Conservation (phyloP, 78 protist species). For the Capsaspora owczarzaki region DNA sequence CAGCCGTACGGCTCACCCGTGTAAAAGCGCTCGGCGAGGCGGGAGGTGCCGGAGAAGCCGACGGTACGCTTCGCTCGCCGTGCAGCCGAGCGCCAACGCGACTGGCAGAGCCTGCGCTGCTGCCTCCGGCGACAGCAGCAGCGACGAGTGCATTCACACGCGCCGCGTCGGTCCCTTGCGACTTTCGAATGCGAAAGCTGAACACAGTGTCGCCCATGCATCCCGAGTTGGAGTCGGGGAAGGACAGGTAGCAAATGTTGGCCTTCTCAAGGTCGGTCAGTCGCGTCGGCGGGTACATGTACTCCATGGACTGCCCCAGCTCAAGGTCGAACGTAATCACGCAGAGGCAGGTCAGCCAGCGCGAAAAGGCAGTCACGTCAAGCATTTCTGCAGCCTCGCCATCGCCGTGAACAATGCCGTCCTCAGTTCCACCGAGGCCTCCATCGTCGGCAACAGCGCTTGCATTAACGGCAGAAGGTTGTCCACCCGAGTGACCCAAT, state of each 20-base stretch:
- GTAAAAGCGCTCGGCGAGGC: no score
- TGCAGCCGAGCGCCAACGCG: no score
- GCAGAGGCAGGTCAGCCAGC: slow-evolving; percentile 41
- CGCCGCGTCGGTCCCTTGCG: neutral
- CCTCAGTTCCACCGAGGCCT: no score
- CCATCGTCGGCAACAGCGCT: no score
- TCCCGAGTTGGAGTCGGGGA: slow-evolving; percentile 60
- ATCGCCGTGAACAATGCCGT: neutral
- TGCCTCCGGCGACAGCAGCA: no score
- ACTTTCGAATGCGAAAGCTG: slow-evolving; percentile 26
- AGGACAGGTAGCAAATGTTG: slow-evolving; percentile 44
- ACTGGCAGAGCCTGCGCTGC: no score
- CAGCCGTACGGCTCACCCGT: no score
- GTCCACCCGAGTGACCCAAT: no score
- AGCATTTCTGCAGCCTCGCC: neutral
- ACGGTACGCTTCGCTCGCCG: no score
- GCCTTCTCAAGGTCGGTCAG: neutral
- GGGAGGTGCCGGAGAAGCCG: no score
- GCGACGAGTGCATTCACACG: no score
- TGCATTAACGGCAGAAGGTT: no score
- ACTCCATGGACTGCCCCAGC: slow-evolving; percentile 56
- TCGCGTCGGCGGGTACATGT: slow-evolving; percentile 19
- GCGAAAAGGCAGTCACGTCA: neutral
- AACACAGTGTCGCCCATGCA: slow-evolving; percentile 50
- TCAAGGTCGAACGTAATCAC: slow-evolving; percentile 59